Conservation (phyloP, 305 asterid species). For the Nicotiana rustica region DNA sequence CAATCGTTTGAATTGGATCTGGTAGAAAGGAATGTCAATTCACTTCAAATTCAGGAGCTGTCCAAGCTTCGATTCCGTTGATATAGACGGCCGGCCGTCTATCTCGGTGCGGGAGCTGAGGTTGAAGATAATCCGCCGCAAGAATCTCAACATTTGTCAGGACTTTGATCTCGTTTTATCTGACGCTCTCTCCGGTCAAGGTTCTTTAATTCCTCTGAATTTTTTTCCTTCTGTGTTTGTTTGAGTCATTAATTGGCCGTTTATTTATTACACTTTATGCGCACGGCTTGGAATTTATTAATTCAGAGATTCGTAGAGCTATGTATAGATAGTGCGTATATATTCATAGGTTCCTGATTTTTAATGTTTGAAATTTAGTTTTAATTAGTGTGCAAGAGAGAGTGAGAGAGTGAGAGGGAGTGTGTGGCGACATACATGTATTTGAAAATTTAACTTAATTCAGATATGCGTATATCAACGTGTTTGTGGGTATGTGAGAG, state of each 20-base stretch:
- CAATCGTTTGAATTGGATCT: neutral
- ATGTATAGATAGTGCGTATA: neutral
- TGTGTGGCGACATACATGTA: neutral
- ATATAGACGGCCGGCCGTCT: slow-evolving; percentile 43
- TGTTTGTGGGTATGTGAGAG: neutral
- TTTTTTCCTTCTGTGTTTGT: neutral
- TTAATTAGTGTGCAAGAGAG: neutral
- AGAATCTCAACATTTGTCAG: slow-evolving; percentile 40
- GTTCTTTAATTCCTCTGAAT: slow-evolving; percentile 23
- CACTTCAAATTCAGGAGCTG: slow-evolving; percentile 52
- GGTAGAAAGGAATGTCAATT: slow-evolving; percentile 45
- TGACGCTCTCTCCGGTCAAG: slow-evolving; percentile 46
- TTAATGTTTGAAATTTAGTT: slow-evolving; percentile 4
- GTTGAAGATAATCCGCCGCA: slow-evolving; percentile 37
- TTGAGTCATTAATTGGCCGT: neutral
- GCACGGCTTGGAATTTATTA: neutral
- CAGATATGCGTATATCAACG: neutral
- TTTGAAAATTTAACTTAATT: neutral
- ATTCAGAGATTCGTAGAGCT: neutral
- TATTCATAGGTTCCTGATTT: neutral
- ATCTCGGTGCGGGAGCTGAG: slow-evolving; percentile 44
- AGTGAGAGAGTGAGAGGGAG: neutral
- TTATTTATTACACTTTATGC: neutral
- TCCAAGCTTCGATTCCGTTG: slow-evolving; percentile 42
- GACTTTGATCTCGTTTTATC: slow-evolving; percentile 50